phyloP scores from a whole-genome alignment of 768 basidiomycete genomes.

The Kwoniella sp. region DNA sequence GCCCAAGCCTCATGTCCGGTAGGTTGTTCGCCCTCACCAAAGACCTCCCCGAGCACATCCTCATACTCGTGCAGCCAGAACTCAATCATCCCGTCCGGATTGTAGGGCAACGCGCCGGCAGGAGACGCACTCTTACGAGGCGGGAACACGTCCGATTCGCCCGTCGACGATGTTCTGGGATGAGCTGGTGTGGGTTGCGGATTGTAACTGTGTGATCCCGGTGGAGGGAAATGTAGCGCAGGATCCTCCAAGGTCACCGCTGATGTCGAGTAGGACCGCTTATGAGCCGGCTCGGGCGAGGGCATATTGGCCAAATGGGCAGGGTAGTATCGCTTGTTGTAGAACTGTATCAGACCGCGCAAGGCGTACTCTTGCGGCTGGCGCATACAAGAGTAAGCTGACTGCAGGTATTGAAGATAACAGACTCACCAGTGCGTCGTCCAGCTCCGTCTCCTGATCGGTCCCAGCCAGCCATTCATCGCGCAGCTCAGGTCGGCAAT shows the following conservation, averaged over 20 bases:
- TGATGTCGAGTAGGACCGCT: conserved; percentile 46
- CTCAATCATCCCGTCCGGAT: conserved; percentile 78
- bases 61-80: conserved; percentile 92
- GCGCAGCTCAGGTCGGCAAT: conserved; percentile 90
- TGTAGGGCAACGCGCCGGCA: conserved; percentile 75
- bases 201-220: conserved; percentile 2
- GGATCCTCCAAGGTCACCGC: conserved; percentile 39
- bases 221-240: conserved; percentile 12
- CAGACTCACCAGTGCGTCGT: conserved; percentile 67
- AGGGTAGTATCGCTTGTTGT: conserved; percentile 85
- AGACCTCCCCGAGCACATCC: conserved; percentile 65
- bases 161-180: conserved; percentile 53
- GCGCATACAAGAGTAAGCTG: background rate
- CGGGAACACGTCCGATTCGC: conserved; percentile 88
- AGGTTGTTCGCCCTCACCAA: conserved; percentile 50
- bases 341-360: conserved; percentile 89
- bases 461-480: conserved; percentile 96
- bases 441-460: conserved; percentile 83
- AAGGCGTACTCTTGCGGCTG: conserved; percentile 94
- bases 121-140: conserved; percentile 75
- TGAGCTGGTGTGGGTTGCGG: background rate
- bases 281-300: conserved; percentile 56
- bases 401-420: background rate
- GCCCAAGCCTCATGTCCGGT: conserved; percentile 9
- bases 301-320: conserved; percentile 68